Evolutionary conservation across 495 filamentous ascomycete genomes (phyloP).

Genomic region (Lasiosphaeriaceae sp.): DNA sequence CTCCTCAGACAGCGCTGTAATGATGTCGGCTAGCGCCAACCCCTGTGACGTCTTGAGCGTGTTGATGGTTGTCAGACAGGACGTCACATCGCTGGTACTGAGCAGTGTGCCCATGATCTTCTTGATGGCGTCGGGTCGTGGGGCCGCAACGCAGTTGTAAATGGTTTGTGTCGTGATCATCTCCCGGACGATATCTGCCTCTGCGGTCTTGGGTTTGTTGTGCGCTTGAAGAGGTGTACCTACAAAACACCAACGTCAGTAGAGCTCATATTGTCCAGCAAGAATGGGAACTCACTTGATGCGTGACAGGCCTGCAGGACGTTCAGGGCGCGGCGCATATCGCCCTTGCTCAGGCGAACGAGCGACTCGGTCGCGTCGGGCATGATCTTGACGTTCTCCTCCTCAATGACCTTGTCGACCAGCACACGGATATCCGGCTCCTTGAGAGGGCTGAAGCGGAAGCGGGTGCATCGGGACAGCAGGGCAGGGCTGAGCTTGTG

Average conservation of each 20-base stretch:
- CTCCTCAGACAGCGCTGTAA: constrained; percentile 79
- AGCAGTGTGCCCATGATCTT: constrained; percentile 81
- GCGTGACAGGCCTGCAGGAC: constrained; percentile 96
- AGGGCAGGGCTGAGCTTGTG: constrained; percentile 97
- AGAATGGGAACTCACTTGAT: constrained; percentile 57
- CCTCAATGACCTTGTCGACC: constrained; percentile 85
- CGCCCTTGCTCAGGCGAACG: constrained; percentile 84
- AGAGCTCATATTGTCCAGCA: neutral
- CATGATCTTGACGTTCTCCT: constrained; percentile 80
- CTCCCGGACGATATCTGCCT: constrained; percentile 64
- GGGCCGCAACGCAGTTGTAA: constrained; percentile 95
- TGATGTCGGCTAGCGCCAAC: constrained; percentile 89
- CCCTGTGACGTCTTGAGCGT: constrained; percentile 80
- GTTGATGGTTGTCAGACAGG: constrained; percentile 81
- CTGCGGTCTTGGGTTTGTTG: constrained; percentile 55
- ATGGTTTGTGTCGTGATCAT: constrained; percentile 87
- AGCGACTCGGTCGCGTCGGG: constrained; percentile 74
- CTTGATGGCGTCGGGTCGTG: constrained; percentile 83
- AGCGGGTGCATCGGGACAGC: constrained; percentile 88
- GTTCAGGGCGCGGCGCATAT: constrained; percentile 93
- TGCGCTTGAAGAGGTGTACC: constrained; percentile 68
- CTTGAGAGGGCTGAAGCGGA: constrained; percentile 92
- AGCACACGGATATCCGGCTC: constrained; percentile 75
- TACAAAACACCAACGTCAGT: constrained; percentile 20
- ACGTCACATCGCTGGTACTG: constrained; percentile 76